Conservation (phyloP, 2,329 filamentous ascomycete genomes). For the Aspergillus spinulosporus region DNA sequence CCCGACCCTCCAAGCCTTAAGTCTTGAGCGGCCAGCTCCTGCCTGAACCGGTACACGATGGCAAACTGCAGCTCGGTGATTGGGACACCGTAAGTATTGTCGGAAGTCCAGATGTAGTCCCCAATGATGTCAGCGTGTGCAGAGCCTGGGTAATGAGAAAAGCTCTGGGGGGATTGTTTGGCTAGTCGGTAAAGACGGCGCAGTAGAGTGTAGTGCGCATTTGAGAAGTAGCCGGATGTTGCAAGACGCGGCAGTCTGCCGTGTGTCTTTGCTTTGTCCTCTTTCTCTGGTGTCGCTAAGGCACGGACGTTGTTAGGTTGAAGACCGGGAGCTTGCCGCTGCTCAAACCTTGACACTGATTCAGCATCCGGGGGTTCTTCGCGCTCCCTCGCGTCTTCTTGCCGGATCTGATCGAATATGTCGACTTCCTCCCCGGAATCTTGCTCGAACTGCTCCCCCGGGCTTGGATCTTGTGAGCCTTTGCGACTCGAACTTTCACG, state of each 20-base stretch:
- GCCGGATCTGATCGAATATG: not conserved
- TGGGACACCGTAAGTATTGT: slow-evolving; percentile 42
- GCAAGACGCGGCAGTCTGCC: slow-evolving; percentile 28
- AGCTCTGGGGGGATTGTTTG: slow-evolving; percentile 39
- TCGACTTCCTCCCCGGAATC: slow-evolving; percentile 15
- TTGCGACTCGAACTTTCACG: not conserved
- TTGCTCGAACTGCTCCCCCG: slow-evolving; percentile 10
- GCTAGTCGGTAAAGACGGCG: slow-evolving; percentile 42
- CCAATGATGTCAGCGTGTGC: slow-evolving; percentile 42
- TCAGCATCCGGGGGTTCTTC: slow-evolving; percentile 2
- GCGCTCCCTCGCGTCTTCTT: slow-evolving; percentile 5
- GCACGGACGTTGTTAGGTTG: not conserved
- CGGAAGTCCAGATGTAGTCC: slow-evolving; percentile 46
- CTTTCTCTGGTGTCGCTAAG: not conserved
- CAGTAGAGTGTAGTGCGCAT: slow-evolving; percentile 43
- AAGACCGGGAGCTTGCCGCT: not conserved
- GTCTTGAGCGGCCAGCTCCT: slow-evolving; percentile 38
- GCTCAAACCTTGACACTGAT: not conserved
- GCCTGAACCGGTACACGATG: slow-evolving; percentile 43
- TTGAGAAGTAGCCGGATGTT: slow-evolving; percentile 43
- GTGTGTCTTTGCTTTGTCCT: slow-evolving; percentile 12
- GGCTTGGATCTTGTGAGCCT: not conserved
- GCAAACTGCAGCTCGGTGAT: slow-evolving; percentile 46
- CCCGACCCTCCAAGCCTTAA: slow-evolving; percentile 39
- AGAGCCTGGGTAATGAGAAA: slow-evolving; percentile 38